A percentile compares a stretch with the other conserved stretches of the same genome.
These are phyloP conservation scores for Xylaria flabelliformis DNA, from an alignment of 495 filamentous ascomycete species.

Conservation along the genomic window DNA sequence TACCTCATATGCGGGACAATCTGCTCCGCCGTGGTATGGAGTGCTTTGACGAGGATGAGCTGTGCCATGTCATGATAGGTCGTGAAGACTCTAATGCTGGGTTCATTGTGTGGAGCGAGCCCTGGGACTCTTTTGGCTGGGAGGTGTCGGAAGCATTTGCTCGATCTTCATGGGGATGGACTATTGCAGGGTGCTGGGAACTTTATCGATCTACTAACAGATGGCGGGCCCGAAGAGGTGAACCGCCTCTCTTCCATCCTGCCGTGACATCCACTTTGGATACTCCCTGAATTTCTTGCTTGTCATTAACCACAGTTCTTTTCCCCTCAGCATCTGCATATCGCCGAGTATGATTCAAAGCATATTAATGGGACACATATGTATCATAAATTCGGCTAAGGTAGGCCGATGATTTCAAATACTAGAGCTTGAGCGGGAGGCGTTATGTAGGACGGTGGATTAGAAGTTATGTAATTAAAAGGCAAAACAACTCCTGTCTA, in stretches of 20 bases:
- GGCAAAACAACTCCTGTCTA: background rate
- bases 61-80: slow-evolving; percentile 2
- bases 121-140: slow-evolving; percentile 36
- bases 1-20: slow-evolving; percentile 36
- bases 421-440: background rate
- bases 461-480: too few relatives aligned
- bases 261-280: background rate
- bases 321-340: background rate
- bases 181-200: slow-evolving; percentile 32
- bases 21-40: slow-evolving; percentile 25
- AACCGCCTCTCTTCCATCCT: slow-evolving; percentile 27
- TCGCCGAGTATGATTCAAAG: background rate
- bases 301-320: background rate
- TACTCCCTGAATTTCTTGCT: background rate
- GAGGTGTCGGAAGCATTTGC: slow-evolving; percentile 34
- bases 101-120: slow-evolving; percentile 35
- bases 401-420: background rate
- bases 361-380: background rate
- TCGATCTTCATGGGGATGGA: slow-evolving; percentile 33
- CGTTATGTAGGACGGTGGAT: background rate
- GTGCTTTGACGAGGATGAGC: slow-evolving; percentile 21
- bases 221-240: slow-evolving; percentile 34
- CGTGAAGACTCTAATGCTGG: background rate
- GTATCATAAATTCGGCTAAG: background rate
- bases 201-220: slow-evolving; percentile 33